These are phyloP conservation scores for Fusarium decemcellulare DNA, from an alignment of 2,329 filamentous ascomycete species.

Conservation along the genomic window DNA sequence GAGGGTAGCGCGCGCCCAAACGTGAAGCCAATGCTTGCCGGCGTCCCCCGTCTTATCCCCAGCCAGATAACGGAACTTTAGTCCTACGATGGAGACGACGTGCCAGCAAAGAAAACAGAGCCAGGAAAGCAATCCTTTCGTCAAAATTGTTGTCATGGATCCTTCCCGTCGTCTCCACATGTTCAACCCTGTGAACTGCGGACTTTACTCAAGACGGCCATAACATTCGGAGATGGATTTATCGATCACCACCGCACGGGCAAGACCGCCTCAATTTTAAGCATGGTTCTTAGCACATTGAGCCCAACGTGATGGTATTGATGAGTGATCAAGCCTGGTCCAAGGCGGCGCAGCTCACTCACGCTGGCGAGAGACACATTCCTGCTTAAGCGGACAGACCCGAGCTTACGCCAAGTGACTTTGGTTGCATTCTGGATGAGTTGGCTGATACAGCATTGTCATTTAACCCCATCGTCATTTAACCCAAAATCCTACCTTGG, in stretches of 20 bases:
- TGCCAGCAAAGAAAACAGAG: neutral
- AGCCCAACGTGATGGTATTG: constrained; percentile 3
- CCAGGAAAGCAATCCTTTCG: neutral
- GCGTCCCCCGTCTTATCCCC: neutral
- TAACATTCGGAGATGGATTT: neutral
- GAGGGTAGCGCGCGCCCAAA: neutral
- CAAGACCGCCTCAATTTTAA: neutral
- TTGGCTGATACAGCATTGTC: no score
- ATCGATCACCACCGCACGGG: neutral
- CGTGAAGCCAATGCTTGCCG: neutral
- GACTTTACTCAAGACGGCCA: no score
- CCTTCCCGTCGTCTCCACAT: neutral
- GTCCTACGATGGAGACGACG: neutral
- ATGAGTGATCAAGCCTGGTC: neutral
- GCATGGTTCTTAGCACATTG: constrained; percentile 1
- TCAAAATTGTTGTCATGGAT: neutral
- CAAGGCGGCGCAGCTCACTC: no score
- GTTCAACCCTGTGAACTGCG: neutral
- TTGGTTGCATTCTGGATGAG: no score
- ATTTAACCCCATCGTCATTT: no score
- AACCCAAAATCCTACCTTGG: no score
- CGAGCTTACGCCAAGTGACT: no score
- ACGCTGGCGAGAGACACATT: no score
- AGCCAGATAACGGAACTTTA: neutral
- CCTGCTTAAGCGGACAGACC: no score